Base-by-base conservation (phyloP, 176 grass and related monocot species). In the Bothriochloa decipiens region DNA sequence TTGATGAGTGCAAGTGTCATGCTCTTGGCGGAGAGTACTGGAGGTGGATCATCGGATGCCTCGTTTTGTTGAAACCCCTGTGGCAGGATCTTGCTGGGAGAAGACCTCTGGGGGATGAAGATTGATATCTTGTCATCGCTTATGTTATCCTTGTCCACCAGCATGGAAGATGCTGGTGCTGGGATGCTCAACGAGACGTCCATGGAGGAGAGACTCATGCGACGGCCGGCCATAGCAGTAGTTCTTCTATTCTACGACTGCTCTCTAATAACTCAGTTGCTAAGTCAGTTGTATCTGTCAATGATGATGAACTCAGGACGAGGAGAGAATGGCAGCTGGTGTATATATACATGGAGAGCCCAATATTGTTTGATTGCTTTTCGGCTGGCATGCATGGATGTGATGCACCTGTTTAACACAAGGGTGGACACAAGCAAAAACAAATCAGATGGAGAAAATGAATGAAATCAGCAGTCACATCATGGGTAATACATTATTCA, bases 201-300 rank as follows among this genome's bases (percentile, higher is more conserved):
- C 70, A 73, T 47, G 70, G 70, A 72, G 70, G 70, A 73, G 13
- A 17, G 23, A 73, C 23, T 28, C 23, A 13, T 47, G n/a, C 69
- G n/a, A 6, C 70, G 70, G 55, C 20, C 53, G 6, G 27, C 69
- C 69, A 72, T 72, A 26, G 22, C 2, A 57, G 0, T 57, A 22
- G 18, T 22, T 22, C 0, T 18, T 20, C 50, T 53, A 53, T 20
- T 14, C 49, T 49, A 49, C 46, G 14, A 1, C 46, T 49, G 45
- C 47, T 50, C 13, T 11, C 43, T 46, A 46, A 43, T 45, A 45
- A 42, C 40, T 42, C 40, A 42, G 8, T 42, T 3, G 47, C 47
- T 52, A 15, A 17, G 16, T 18, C 49, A 52, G 49, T 55, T 55
- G 52, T 55, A 22, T 55, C 1, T 53, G 5, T 49, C 3, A 55